Base-by-base conservation (phyloP, 2,329 filamentous ascomycete genomes). In the Leptosphaerulina australis region DNA sequence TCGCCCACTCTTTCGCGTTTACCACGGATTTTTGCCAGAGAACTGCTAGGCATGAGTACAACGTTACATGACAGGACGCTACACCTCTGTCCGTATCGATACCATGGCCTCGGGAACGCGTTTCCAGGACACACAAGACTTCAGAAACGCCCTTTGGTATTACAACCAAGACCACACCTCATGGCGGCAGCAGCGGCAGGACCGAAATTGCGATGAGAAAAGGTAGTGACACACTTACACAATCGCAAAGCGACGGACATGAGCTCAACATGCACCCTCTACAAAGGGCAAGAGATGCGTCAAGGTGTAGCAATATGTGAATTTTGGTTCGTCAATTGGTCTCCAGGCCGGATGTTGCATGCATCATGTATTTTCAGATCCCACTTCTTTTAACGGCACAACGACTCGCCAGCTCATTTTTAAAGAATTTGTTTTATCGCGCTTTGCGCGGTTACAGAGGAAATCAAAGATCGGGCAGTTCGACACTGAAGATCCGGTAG, bases 401-500 rank as follows among this genome's bases (percentile, higher is more conserved):
- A 55, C 56, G 55, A 52, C 49, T 50, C 38, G 25, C 44, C 36
- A 36, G 45, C 50, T 41, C 30, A 52, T 50, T 33, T 12, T 25
- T 41, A 20, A 43, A 43, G n/a, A 45, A 7, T 10, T 37, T 3
- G 18, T 14, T 48, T 53, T 53, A 47, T 52, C 55, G 68, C 67
- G 68, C 65, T 64, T 55, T 70, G 64, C 68, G 68, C 68, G 67
- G 63, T 56, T 63, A 53, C 36, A 10, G 34, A 46, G 28, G n/a
- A 41, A 51, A 30, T 51, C 36, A 22, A 46, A 45, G 12, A 18
- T 30, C 8, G 43, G 37, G 30, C 35, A 34, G 17, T 24, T 48
- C 18, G 37, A 41, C 41, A 25, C 31, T 37, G 20, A 17, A 34
- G 21, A 33, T 33, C 20, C 29, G 31, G 43, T 46, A 37, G 41